These are phyloP conservation scores for Trichomonas gallinae DNA, from an alignment of 208 protist species.

Conservation along the genomic window DNA sequence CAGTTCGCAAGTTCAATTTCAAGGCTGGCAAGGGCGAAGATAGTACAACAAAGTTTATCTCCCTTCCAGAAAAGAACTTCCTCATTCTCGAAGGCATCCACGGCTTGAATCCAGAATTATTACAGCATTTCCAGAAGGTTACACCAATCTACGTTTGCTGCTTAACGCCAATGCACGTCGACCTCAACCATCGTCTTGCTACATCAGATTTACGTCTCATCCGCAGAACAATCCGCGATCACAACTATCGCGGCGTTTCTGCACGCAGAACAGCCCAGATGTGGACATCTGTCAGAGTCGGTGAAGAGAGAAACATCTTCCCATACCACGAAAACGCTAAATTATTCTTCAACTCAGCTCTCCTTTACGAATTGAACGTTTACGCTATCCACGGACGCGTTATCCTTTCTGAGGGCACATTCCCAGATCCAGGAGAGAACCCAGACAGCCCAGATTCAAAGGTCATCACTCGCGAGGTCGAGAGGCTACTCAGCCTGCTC, in stretches of 20 bases:
- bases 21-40: not conserved
- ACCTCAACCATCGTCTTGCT: not conserved
- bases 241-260: not conserved
- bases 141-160: not conserved
- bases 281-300: not conserved
- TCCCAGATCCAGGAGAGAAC: not conserved
- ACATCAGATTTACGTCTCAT: not conserved
- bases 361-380: not conserved
- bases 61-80: not conserved
- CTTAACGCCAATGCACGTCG: not conserved
- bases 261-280: not conserved
- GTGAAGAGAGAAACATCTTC: constrained; percentile 20
- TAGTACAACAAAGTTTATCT: not conserved
- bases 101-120: not conserved
- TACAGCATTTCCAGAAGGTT: not conserved
- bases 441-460: not conserved
- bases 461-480: not conserved
- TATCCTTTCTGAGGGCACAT: not conserved
- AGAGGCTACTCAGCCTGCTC: not conserved
- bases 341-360: not conserved
- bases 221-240: not conserved
- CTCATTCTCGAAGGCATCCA: constrained; percentile 11
- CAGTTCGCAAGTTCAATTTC: not conserved
- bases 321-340: not conserved
- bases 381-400: not conserved